phyloP scores from a whole-genome alignment of 805 yeast species.

The Wickerhamiella shivajii region DNA sequence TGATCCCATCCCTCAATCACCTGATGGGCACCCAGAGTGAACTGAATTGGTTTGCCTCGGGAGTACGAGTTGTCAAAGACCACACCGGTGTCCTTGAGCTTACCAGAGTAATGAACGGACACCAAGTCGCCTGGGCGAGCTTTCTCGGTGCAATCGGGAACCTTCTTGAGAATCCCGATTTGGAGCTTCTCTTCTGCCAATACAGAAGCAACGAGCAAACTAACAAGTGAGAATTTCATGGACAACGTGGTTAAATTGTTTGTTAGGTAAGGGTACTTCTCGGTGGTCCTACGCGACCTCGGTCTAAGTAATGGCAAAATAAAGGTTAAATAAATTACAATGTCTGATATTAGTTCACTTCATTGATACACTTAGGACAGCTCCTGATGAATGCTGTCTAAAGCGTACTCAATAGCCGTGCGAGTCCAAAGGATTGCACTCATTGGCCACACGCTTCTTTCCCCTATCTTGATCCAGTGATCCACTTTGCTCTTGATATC shows the following conservation, averaged over 20 bases:
- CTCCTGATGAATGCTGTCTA: constrained; percentile 53
- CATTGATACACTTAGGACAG: no score
- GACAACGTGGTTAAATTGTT: no score
- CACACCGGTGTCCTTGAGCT: constrained; percentile 46
- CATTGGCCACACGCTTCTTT: constrained; percentile 85
- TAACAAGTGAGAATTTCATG: constrained; percentile 1
- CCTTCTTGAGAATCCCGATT: constrained; percentile 31
- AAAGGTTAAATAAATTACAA: no score
- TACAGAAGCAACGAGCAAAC: background rate
- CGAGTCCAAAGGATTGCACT: constrained; percentile 73
- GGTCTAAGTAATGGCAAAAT: no score
- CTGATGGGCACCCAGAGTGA: constrained; percentile 60
- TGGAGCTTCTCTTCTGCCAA: constrained; percentile 16
- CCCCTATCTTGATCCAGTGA: constrained; percentile 85
- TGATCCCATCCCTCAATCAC: constrained; percentile 89
- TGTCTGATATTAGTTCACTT: no score
- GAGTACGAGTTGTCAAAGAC: constrained; percentile 60
- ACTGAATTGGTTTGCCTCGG: constrained; percentile 54
- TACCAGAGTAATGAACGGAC: constrained; percentile 68
- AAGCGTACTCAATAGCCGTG: constrained; percentile 76
- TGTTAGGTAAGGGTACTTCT: no score
- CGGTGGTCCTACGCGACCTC: no score
- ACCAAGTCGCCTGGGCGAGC: constrained; percentile 54
- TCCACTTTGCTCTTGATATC: constrained; percentile 58
- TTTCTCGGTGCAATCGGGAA: constrained; percentile 40